phyloP scores from a whole-genome alignment of 2,329 filamentous ascomycete genomes.

The Hypoxylon sp. region DNA sequence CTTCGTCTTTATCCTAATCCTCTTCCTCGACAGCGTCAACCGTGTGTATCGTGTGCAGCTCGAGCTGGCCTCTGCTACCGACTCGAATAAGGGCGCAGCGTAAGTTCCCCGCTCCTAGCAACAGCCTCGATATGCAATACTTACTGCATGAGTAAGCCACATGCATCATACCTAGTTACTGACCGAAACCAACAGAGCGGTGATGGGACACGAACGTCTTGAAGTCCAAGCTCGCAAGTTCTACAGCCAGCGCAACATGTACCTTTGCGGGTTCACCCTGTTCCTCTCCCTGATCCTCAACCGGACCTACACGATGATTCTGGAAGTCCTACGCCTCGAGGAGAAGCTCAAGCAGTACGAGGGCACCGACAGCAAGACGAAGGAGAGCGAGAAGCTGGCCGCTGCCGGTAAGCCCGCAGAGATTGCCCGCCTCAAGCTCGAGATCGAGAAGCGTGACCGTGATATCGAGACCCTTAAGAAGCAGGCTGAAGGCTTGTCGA shows the following conservation, averaged over 20 bases:
- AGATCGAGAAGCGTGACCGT: slow-evolving; percentile 83
- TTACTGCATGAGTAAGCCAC: background rate
- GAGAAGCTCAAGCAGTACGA: slow-evolving; percentile 90
- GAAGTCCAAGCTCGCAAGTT: slow-evolving; percentile 99
- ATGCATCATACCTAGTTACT: slow-evolving; percentile 11
- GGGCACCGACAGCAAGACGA: slow-evolving; percentile 71
- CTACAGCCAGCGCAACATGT: slow-evolving; percentile 99
- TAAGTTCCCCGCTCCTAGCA: slow-evolving; percentile 57
- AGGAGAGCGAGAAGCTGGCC: slow-evolving; percentile 80
- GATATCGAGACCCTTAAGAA: slow-evolving; percentile 93
- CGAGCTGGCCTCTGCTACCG: slow-evolving; percentile 82
- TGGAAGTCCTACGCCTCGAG: slow-evolving; percentile 91
- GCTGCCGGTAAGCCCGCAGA: slow-evolving; percentile 82
- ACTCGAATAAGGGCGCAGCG: slow-evolving; percentile 66
- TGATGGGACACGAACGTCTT: slow-evolving; percentile 93
- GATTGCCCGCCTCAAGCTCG: slow-evolving; percentile 77
- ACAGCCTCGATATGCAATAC: background rate
- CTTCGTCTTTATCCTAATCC: slow-evolving; percentile 98
- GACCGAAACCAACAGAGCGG: slow-evolving; percentile 61
- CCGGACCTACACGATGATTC: slow-evolving; percentile 98
- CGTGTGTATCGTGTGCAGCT: slow-evolving; percentile 97
- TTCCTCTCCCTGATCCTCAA: slow-evolving; percentile 99
- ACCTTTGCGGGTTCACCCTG: slow-evolving; percentile 98
- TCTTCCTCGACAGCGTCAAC: slow-evolving; percentile 96
- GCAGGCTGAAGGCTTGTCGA: slow-evolving; percentile 85